Percentiles rank a stretch among this genome's conserved stretches.
Evolutionary conservation across 495 filamentous ascomycete species (phyloP).

Genomic region (Ascodesmis nigricans): DNA sequence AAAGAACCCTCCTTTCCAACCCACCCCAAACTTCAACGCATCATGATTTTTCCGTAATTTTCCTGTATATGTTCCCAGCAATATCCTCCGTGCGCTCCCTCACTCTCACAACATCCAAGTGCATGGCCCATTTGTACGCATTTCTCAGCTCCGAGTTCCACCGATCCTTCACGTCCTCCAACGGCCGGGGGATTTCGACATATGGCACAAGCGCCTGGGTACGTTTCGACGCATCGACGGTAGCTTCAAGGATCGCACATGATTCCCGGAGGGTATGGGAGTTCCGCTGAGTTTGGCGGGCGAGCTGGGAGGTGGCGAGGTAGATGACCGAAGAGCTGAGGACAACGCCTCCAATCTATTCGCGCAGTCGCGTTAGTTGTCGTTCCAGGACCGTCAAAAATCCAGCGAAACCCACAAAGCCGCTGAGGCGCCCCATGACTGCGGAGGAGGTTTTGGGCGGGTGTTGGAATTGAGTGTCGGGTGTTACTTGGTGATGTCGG

Average conservation of each 20-base stretch:
- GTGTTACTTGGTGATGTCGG: too few species aligned
- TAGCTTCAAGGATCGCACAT: slow-evolving; percentile 34
- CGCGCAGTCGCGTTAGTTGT: slow-evolving; percentile 9
- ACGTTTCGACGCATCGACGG: slow-evolving; percentile 25
- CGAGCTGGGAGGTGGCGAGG: slow-evolving; percentile 53
- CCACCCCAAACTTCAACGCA: too few species aligned
- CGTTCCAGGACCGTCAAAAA: slow-evolving; percentile 4
- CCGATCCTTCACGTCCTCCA: slow-evolving; percentile 48
- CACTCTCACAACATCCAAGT: slow-evolving; percentile 38
- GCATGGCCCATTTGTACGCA: slow-evolving; percentile 43
- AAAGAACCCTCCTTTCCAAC: too few species aligned
- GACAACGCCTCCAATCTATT: slow-evolving; percentile 59
- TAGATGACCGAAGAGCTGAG: slow-evolving; percentile 66
- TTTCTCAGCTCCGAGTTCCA: slow-evolving; percentile 60
- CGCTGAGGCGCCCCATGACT: slow-evolving; percentile 55
- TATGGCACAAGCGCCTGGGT: slow-evolving; percentile 23
- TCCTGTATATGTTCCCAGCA: slow-evolving; percentile 11
- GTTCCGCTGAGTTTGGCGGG: slow-evolving; percentile 46
- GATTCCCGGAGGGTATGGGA: slow-evolving; percentile 49
- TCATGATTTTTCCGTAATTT: too few species aligned
- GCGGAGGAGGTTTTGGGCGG: too few species aligned
- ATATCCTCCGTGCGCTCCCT: slow-evolving; percentile 32
- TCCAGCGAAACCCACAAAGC: slow-evolving; percentile 47
- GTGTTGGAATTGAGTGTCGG: too few species aligned
- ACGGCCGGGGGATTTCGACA: slow-evolving; percentile 28